Evolutionary conservation across 768 basidiomycete genomes (phyloP), one percentile per base, ranked within the genome.

Genomic region (Mycena crocata): DNA sequence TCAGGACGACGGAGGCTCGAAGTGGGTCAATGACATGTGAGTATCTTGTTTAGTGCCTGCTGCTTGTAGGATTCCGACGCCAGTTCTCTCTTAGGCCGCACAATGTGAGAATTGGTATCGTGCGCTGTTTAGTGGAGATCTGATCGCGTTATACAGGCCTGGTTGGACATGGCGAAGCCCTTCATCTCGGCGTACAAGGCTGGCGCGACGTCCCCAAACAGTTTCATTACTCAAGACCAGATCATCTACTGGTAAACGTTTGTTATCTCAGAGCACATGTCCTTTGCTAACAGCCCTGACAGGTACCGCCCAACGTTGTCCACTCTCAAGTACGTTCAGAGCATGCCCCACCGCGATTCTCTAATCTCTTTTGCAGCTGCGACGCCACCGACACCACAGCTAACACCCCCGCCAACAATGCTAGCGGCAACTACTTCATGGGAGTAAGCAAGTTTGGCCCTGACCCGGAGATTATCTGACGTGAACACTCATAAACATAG

Each of bases 101-200:
- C 49, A 57, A 64, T 46, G 57, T 56, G 39, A 48, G 57, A 45
- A 28, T 32, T 28, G 23, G n/a, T 9, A 6, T 56, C 26, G 28
- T 24, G 31, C 13, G 28, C 13, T 40, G n/a, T 13, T 32, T 19
- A 57, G n/a, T 23, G 21, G 14, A 44, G 5, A 44, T 21, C 42
- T 45, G 10, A 23, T 19, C 24, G 30, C 28, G 3, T 1, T 17
- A 26, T 34, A 28, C 37, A 68, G 57, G 58, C 68, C 24, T 87
- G 82, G 79, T 79, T 86, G 14, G 74, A 80, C 57, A 81, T 86
- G 78, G 80, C 81, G 57, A 82, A 82, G 48, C 84, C 82, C 72
- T 85, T 81, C 70, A 80, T 83, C 30, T 69, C 75, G 13, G 82
- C 82, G 9, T 86, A 79, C 81, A 84, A 84, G 72, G 82, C 79